Evolutionary conservation across 2,329 filamentous ascomycete genomes (phyloP).

Genomic region (Verticillium tricorpus): DNA sequence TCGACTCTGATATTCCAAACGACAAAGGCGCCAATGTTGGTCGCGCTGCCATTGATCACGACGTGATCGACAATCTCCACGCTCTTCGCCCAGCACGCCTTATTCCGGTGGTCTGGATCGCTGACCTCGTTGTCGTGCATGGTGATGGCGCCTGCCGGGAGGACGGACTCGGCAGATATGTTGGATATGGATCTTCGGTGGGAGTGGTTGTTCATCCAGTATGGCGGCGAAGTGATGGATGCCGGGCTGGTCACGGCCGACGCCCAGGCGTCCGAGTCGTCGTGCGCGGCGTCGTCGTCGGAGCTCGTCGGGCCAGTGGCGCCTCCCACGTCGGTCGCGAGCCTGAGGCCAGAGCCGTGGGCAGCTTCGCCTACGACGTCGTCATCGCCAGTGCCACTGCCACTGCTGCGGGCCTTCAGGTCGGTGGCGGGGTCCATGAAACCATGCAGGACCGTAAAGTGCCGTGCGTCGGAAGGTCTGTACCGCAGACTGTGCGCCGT

Average conservation of each 20-base stretch:
- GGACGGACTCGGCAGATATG: constrained; percentile 42
- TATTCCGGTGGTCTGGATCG: constrained; percentile 45
- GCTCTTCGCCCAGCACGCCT: constrained; percentile 61
- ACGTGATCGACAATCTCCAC: constrained; percentile 56
- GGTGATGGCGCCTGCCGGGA: constrained; percentile 52
- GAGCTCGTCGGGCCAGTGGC: neutral
- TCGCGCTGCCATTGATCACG: constrained; percentile 51
- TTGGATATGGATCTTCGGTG: constrained; percentile 28
- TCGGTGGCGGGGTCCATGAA: constrained; percentile 14
- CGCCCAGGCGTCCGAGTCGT: neutral
- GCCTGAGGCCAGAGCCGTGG: neutral
- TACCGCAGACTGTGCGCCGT: neutral
- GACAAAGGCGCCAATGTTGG: constrained; percentile 78
- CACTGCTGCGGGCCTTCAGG: constrained; percentile 9
- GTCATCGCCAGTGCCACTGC: constrained; percentile 4
- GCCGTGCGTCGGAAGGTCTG: neutral
- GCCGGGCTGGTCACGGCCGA: constrained; percentile 10
- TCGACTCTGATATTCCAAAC: constrained; percentile 90
- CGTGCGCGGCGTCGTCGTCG: neutral
- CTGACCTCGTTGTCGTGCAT: constrained; percentile 58
- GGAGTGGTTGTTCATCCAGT: constrained; percentile 32
- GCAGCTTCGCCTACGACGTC: constrained; percentile 6
- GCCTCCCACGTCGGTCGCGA: neutral
- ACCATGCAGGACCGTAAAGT: constrained; percentile 8
- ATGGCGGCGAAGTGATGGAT: constrained; percentile 35